A percentile compares a stretch with the other conserved stretches of the same genome.
Conservation (phyloP, 306 rosid species). For the Quercus mongolica region DNA sequence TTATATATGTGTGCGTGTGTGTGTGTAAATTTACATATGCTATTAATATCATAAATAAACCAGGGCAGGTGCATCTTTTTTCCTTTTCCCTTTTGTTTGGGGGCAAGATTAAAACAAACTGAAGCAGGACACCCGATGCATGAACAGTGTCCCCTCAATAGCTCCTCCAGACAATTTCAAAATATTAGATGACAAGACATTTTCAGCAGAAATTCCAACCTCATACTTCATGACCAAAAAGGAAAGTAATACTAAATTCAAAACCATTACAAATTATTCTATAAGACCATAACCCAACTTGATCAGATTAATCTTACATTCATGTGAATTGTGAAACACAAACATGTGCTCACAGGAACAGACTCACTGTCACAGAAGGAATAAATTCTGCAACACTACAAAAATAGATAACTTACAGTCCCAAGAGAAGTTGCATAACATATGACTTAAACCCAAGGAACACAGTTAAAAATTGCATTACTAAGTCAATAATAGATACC, state of each 20-base stretch:
- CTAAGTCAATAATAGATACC: slow-evolving; percentile 8
- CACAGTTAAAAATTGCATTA: slow-evolving; percentile 14
- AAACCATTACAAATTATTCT: neutral
- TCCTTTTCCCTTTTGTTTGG: neutral
- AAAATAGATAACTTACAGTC: neutral
- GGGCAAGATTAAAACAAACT: neutral
- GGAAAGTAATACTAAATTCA: neutral
- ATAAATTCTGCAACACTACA: neutral
- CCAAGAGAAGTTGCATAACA: neutral
- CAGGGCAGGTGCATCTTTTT: neutral
- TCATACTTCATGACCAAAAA: neutral
- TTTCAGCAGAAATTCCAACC: neutral
- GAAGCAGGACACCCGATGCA: neutral
- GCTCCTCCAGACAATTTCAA: neutral
- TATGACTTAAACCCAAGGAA: slow-evolving; percentile 9
- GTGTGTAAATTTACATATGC: neutral
- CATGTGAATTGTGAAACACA: neutral
- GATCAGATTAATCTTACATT: neutral
- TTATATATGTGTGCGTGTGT: neutral
- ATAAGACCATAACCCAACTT: neutral
- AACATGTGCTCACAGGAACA: neutral
- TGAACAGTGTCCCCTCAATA: neutral
- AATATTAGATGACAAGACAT: neutral
- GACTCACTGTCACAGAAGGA: neutral
- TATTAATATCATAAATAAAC: too few relatives aligned